Base-by-base conservation (phyloP, 331 rosid species). In the Quercus tomentella region DNA sequence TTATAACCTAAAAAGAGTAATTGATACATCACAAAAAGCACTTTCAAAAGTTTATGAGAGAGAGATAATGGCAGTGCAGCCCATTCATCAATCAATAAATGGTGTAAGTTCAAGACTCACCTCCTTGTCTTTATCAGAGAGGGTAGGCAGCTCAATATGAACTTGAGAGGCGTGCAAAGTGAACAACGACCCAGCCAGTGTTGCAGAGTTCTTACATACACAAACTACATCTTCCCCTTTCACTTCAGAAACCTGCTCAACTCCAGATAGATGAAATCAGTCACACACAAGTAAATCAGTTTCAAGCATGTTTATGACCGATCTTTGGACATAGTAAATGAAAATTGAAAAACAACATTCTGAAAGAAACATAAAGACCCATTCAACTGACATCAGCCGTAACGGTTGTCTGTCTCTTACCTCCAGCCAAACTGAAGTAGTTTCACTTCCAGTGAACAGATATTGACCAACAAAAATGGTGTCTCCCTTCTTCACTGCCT, bases 351-450 rank as follows among this genome's bases (percentile, higher is more conserved):
- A 10, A 2, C 20, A 41, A 73, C 52, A 78, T 9, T 43, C 61
- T 10, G 73, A 30, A 16, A 43, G 8, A 41, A 52, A 17, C 18
- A 60, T 65, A 74, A 6, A 49, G 25, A 30, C 28, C 56, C 10
- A 57, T 31, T 37, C 15, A 75, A 74, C 63, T 22, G 58, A 60
- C 14, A 37, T 54, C 70, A 69, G 25, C 65, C 76, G 70, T 74
- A 51, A 21, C 49, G 56, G 35, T 18, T 7, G 26, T 16, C 60
- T 37, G 49, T 65, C 21, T 41, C 41, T 82, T 86, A 93, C 99
- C 99, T 96, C 99, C 85, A 96, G 87, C 99, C 99, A 96, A 23
- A 88, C 98, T 84, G 99, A 93, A 75, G 99, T 96, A 73, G 98
- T 85, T 89, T 96, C 99, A 88, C 99, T 96, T 82, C 99, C 99